Evolutionary conservation across 345 rosid species (phyloP).

Genomic region (Streptanthus diversifolius): DNA sequence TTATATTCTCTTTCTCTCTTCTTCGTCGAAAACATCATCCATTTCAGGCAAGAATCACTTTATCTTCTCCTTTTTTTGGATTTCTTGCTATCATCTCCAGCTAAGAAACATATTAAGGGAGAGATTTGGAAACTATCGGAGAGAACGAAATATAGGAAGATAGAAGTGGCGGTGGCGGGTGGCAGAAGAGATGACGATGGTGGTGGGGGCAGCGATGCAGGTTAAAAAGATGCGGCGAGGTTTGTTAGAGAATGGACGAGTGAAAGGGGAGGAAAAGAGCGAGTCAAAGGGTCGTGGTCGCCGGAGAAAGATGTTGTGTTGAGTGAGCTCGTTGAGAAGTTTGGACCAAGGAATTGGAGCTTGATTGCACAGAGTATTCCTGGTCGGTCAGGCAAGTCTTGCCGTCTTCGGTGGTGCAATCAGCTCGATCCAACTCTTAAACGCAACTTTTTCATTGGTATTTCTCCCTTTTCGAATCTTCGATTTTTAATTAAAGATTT

Average conservation of each 20-base stretch:
- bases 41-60: too few relatives aligned
- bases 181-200: slow-evolving; percentile 28
- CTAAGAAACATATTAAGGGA: too few relatives aligned
- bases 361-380: slow-evolving; percentile 67
- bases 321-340: slow-evolving; percentile 51
- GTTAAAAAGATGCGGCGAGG: slow-evolving; percentile 31
- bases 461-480: neutral
- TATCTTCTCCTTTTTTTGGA: too few relatives aligned
- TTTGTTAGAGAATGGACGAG: slow-evolving; percentile 31
- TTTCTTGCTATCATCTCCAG: too few relatives aligned
- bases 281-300: slow-evolving; percentile 76
- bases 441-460: slow-evolving; percentile 81
- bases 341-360: slow-evolving; percentile 79
- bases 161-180: slow-evolving; percentile 19
- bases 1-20: too few relatives aligned
- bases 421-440: slow-evolving; percentile 81
- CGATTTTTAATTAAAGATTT: neutral
- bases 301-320: slow-evolving; percentile 68
- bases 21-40: too few relatives aligned
- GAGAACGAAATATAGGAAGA: slow-evolving; percentile 20
- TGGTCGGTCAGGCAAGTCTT: slow-evolving; percentile 83
- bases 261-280: slow-evolving; percentile 26
- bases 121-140: slow-evolving; percentile 26
- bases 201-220: slow-evolving; percentile 25
- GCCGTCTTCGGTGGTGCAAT: slow-evolving; percentile 94